Conservation (phyloP, 768 basidiomycete genomes). For the Agrocybe praecox region DNA sequence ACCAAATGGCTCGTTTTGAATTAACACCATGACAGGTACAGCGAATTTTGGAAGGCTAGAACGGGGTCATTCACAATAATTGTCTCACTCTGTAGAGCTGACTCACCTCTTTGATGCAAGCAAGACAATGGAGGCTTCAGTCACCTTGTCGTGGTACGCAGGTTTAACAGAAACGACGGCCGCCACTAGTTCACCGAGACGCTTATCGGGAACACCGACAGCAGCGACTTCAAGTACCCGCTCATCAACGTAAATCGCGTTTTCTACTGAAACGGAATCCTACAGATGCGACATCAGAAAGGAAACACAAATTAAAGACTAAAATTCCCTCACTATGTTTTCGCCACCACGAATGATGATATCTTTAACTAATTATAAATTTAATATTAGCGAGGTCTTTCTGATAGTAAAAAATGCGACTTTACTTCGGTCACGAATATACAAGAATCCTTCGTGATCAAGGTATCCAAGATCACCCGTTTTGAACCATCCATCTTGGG, state of each 20-base stretch:
- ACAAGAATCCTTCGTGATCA: conserved; percentile 60
- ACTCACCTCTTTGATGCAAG: conserved; percentile 44
- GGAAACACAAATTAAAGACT: not conserved
- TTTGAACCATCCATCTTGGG: conserved; percentile 58
- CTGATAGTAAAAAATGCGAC: not conserved
- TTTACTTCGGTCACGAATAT: conserved; percentile 56
- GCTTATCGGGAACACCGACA: conserved; percentile 59
- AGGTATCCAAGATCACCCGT: conserved; percentile 56
- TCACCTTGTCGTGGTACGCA: conserved; percentile 42
- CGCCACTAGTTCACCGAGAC: conserved; percentile 62
- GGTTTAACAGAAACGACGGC: conserved; percentile 55
- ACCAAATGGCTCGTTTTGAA: conserved; percentile 52
- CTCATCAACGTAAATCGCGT: conserved; percentile 56
- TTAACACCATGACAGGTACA: conserved; percentile 62
- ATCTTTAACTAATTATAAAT: conserved; percentile 49
- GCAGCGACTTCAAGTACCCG: conserved; percentile 61
- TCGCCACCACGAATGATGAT: conserved; percentile 68
- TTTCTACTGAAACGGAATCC: conserved; percentile 66
- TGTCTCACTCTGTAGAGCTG: not conserved
- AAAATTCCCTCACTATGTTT: conserved; percentile 50
- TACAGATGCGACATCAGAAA: conserved; percentile 16
- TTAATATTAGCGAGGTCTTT: not conserved
- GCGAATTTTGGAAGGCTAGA: conserved; percentile 53
- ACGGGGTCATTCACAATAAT: not conserved
- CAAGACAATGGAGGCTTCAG: conserved; percentile 48